Conservation (phyloP, 208 protist genomes). For the Naegleria lovaniensis region DNA sequence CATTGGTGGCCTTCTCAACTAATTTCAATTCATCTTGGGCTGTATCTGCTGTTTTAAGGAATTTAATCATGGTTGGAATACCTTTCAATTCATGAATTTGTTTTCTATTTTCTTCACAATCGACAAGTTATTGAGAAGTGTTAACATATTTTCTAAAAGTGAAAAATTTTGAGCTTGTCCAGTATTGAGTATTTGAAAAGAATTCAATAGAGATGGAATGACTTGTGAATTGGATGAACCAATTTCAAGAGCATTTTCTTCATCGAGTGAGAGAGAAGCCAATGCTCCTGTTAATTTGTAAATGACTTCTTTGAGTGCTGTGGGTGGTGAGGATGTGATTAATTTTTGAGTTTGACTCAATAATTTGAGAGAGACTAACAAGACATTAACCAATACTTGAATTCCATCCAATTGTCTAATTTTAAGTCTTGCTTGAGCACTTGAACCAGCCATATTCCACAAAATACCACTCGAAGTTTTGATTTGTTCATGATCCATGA, state of each 20-base stretch:
- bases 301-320: not conserved
- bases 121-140: not conserved
- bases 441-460: conserved; percentile 13
- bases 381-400: not conserved
- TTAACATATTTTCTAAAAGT: not conserved
- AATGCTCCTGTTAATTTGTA: conserved; percentile 4
- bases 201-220: not conserved
- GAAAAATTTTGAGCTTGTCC: not conserved
- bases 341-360: not conserved
- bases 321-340: not conserved
- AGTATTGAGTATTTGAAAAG: not conserved
- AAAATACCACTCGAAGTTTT: not conserved
- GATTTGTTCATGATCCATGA: not conserved
- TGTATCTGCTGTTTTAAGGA: not conserved
- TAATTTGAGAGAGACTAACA: not conserved
- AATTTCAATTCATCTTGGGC: not conserved
- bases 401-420: not conserved
- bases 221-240: not conserved
- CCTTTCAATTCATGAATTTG: not conserved
- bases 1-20: conserved; percentile 1
- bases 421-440: not conserved
- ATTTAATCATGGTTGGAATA: not conserved
- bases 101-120: conserved; percentile 4
- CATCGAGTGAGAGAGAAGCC: not conserved
- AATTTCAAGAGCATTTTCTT: not conserved